Conservation (phyloP, 208 protist species). For the Leishmania major region DNA sequence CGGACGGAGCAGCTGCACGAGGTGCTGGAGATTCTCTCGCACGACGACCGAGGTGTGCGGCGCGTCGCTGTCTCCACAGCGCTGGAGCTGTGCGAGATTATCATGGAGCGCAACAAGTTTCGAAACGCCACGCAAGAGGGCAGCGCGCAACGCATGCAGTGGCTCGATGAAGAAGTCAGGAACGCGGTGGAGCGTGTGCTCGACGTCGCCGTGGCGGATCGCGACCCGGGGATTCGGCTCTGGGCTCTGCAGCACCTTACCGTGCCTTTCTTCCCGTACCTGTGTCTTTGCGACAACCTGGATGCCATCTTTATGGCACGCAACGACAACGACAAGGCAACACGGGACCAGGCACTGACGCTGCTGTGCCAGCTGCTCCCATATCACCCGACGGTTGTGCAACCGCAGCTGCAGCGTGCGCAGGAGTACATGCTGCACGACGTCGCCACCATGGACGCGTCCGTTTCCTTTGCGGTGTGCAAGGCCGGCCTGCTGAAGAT, state of each 20-base stretch:
- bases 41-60: conserved; percentile 70
- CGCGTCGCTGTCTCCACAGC: conserved; percentile 59
- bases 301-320: conserved; percentile 85
- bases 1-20: conserved; percentile 73
- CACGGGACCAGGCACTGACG: conserved; percentile 60
- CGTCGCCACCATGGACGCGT: conserved; percentile 74
- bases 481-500: conserved; percentile 62
- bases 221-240: conserved; percentile 67
- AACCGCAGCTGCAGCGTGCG: conserved; percentile 64
- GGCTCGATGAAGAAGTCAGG: conserved; percentile 58
- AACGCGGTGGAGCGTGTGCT: conserved; percentile 77
- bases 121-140: conserved; percentile 1
- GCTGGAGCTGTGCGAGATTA: conserved; percentile 66
- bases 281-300: conserved; percentile 77
- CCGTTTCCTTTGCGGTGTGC: conserved; percentile 74
- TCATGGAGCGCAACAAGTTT: conserved; percentile 39
- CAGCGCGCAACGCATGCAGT: conserved; percentile 23
- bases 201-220: conserved; percentile 84
- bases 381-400: conserved; percentile 68
- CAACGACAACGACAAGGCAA: conserved; percentile 69
- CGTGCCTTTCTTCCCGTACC: conserved; percentile 70
- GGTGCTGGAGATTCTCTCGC: conserved; percentile 77
- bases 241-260: conserved; percentile 62
- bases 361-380: conserved; percentile 81
- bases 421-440: conserved; percentile 90